A percentile compares a stretch with the other conserved stretches of the same genome.
These are phyloP conservation scores for Echinochloa phyllopogon DNA, from an alignment of 176 grass and related monocot genomes.

Conservation along the genomic window DNA sequence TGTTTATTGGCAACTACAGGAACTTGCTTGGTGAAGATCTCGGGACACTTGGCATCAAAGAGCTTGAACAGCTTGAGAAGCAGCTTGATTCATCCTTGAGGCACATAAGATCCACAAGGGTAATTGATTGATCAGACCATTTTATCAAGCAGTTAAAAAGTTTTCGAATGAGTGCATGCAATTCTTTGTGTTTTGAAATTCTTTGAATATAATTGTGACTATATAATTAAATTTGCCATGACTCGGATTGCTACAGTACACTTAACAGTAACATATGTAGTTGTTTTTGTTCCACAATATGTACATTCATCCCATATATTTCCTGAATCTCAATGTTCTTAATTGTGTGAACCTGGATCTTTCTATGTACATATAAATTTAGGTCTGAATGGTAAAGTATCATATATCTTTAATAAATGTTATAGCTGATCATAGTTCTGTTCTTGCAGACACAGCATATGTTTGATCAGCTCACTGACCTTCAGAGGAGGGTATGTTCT, in stretches of 20 bases:
- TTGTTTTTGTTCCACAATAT: background rate
- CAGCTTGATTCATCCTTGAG: slow-evolving; percentile 92
- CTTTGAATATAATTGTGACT: background rate
- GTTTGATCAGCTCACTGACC: slow-evolving; percentile 73
- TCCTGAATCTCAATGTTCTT: background rate
- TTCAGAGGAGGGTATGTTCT: slow-evolving; percentile 71
- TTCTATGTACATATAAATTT: background rate
- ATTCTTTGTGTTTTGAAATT: background rate
- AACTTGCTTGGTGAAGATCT: slow-evolving; percentile 97
- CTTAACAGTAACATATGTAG: background rate
- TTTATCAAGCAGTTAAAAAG: background rate
- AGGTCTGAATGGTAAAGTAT: background rate
- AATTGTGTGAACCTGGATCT: background rate
- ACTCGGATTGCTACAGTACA: background rate
- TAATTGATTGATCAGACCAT: slow-evolving; percentile 26
- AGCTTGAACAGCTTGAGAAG: slow-evolving; percentile 88
- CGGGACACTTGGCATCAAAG: slow-evolving; percentile 58
- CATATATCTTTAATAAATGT: background rate
- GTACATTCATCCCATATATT: background rate
- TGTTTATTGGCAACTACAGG: slow-evolving; percentile 51
- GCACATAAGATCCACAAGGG: slow-evolving; percentile 95
- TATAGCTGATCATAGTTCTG: background rate
- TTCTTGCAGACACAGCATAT: slow-evolving; percentile 79
- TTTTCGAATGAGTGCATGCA: background rate
- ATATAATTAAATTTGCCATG: background rate